Percentiles rank a stretch among this genome's conserved stretches.
Conservation (phyloP, 495 filamentous ascomycete genomes). For the Glarea lozoyensis region DNA sequence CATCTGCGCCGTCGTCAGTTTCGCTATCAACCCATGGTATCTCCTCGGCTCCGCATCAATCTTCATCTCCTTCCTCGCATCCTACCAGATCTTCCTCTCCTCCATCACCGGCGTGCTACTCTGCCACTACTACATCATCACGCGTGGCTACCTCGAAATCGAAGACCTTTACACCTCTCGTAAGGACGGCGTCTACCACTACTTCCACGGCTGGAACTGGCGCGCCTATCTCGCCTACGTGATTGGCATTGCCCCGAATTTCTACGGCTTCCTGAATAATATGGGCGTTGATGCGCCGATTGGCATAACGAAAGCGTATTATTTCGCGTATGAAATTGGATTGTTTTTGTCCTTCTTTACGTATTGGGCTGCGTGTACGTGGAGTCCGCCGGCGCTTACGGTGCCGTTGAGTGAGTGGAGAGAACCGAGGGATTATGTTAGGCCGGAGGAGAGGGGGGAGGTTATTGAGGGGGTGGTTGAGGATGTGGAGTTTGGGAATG, state of each 20-base stretch:
- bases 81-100: constrained; percentile 41
- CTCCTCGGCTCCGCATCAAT: constrained; percentile 38
- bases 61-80: constrained; percentile 41
- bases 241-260: constrained; percentile 24
- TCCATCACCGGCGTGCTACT: constrained; percentile 25
- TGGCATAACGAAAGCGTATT: constrained; percentile 27
- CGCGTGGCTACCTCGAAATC: constrained; percentile 28
- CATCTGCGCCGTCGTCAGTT: constrained; percentile 32
- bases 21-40: constrained; percentile 43
- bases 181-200: constrained; percentile 31
- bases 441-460: constrained; percentile 14
- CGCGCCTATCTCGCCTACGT: constrained; percentile 30
- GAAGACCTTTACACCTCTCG: constrained; percentile 28
- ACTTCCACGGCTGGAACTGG: constrained; percentile 32
- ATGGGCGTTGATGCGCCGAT: constrained; percentile 28
- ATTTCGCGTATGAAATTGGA: constrained; percentile 27
- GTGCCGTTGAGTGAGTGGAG: constrained; percentile 22
- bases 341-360: constrained; percentile 22
- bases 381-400: constrained; percentile 15
- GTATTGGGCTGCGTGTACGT: constrained; percentile 19
- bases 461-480: neutral
- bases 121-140: constrained; percentile 31
- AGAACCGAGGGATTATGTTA: constrained; percentile 27
- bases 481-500: neutral
- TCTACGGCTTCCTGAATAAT: constrained; percentile 30